Base-by-base conservation (phyloP, 2,329 filamentous ascomycete genomes). In the Trichoderma asperellum region DNA sequence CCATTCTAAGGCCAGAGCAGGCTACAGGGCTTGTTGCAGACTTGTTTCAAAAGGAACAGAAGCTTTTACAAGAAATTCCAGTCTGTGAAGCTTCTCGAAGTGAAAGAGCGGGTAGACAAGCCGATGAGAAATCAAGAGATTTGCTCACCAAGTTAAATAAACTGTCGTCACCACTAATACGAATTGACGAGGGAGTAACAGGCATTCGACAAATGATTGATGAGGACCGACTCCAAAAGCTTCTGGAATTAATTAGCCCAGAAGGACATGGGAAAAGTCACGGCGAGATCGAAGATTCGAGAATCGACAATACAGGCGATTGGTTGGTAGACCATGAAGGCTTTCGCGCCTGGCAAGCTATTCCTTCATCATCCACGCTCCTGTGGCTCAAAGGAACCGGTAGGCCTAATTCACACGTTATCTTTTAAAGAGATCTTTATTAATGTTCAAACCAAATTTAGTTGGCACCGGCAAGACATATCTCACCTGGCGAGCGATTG, bases 401-500 rank as follows among this genome's bases (percentile, higher is more conserved):
- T 70, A 27, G 35, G 68, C 10, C 34, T 8, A 5, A 2, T 32
- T 16, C 4, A 16, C 21, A 14, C 14, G n/a, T 16, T 49, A 16
- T 8, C 14, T 5, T 32, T n/a, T 35, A 2, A 14, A 4, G 7
- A 37, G 29, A 16, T 10, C 24, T 24, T 37, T 32, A 10, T 5
- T 49, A 27, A 27, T 14, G 12, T 47, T 70, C 52, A 47, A 40
- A 37, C 7, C 40, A n/a, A 24, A 24, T 24, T 14, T 43, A 70
- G 68, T 68, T 21, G 68, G 68, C 40, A 63, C 64, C 12, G 68
- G 68, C 52, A 70, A 70, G 29, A 68, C 68, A 7, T 70, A 62
- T 34, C 64, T 70, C 8, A 68, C 68, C 2, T 70, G 57, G 37
- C 58, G 55, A 18, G 64, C 68, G 24, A 63, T 70, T 53, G 68